Evolutionary conservation across 1,284 basidiomycete genomes (phyloP), one percentile per base, ranked within the genome.

Genomic region (Amylostereum areolatum): DNA sequence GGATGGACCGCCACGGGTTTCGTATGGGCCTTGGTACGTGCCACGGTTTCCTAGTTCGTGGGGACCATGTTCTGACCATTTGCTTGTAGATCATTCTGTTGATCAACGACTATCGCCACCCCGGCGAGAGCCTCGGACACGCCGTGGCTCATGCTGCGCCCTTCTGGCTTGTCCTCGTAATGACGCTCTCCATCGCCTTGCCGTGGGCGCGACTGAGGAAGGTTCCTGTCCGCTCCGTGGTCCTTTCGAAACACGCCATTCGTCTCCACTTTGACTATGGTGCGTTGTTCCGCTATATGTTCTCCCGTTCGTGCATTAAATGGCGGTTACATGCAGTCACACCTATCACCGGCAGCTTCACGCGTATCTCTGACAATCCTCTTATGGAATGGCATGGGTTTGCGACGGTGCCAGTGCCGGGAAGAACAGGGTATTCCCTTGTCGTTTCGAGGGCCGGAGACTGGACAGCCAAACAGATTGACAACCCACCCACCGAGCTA

Each of bases 341-440:
- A 0, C 75, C 80, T 6, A 69, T 69, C 45, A 64, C 80, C 37
- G 79, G 79, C 29, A 77, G 73, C 58, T 78, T 78, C 60, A 73
- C 73, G 24, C 73, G 78, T 48, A 66, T 83, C 51, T 78, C 79
- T 2, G 69, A 73, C 31, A 68, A 65, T 49, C 80, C 80, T 12
- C 66, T 80, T 39, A 62, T 73, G 35, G 79, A 83, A 62, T 83
- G 80, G 80, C 80, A 82, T 52, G 74, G 75, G 8, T 82, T 83
- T 57, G 79, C 79, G 2, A 78, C 75, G 11, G 68, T 80, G 32
- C 66, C 73, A 2, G 72, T 73, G 45, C 77, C 76, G 8, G 73
- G 74, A 27, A 70, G 73, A 59, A 67, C 67, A 34, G 80, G 79
- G 0, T 81, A 74, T 57, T 81, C 78, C 3, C 65, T 81, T 29